These are phyloP conservation scores for Glebionis coronaria DNA, from an alignment of 129 eudicot genomes.

Conservation along the genomic window DNA sequence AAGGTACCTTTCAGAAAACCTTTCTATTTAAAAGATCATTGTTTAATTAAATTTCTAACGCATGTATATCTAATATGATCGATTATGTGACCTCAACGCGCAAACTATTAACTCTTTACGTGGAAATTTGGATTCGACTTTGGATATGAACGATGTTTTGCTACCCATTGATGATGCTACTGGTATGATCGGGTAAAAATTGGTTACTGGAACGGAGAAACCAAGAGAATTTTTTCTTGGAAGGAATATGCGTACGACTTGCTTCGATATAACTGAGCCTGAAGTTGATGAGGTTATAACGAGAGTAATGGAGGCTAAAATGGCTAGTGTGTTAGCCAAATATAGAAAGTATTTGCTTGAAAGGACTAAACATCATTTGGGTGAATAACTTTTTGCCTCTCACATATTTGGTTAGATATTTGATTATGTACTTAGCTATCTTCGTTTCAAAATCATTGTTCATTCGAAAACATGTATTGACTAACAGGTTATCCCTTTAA, in stretches of 20 bases:
- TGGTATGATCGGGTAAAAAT: conserved; percentile 28
- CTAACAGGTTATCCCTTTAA: conserved; percentile 76
- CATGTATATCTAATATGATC: no score
- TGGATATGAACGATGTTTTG: conserved; percentile 35
- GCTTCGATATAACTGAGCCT: conserved; percentile 81
- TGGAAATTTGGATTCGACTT: conserved; percentile 36
- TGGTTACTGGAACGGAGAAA: conserved; percentile 28
- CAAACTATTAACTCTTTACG: conserved; percentile 14
- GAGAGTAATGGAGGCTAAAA: conserved; percentile 73
- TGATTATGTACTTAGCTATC: neutral
- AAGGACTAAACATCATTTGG: conserved; percentile 76
- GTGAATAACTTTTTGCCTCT: conserved; percentile 23
- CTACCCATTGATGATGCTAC: conserved; percentile 38
- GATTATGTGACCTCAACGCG: conserved; percentile 15
- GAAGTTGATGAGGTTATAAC: conserved; percentile 68
- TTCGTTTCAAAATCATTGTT: no score
- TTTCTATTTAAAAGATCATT: no score
- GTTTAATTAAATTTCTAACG: no score
- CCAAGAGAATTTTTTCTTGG: conserved; percentile 78
- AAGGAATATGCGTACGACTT: conserved; percentile 71
- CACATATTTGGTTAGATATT: neutral
- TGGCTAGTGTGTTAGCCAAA: conserved; percentile 78
- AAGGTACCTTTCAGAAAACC: no score
- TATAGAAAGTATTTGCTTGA: conserved; percentile 59
- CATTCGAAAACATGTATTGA: neutral